phyloP scores from a whole-genome alignment of 2,329 filamentous ascomycete genomes.

The Claviceps digitariae region DNA sequence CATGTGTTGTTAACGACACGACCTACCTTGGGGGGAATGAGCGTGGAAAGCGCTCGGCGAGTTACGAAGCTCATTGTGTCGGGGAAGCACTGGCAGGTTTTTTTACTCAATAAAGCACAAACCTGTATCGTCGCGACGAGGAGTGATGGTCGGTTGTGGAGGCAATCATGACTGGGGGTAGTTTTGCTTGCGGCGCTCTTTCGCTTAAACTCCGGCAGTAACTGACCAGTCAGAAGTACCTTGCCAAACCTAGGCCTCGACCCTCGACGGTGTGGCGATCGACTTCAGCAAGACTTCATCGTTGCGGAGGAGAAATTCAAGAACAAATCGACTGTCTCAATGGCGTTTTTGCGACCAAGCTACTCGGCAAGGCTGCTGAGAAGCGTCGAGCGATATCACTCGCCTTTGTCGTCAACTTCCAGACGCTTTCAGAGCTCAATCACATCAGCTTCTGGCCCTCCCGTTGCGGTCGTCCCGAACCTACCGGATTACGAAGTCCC shows the following conservation, averaged over 20 bases:
- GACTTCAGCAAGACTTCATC: constrained; percentile 5
- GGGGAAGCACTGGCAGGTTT: constrained; percentile 11
- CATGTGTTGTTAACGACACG: background rate
- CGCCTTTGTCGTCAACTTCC: constrained; percentile 28
- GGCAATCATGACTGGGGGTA: constrained; percentile 10
- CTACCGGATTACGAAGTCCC: constrained; percentile 70
- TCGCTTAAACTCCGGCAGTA: constrained; percentile 30
- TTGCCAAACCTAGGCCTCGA: background rate
- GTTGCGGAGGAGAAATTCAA: constrained; percentile 6
- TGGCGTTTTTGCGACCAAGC: constrained; percentile 53
- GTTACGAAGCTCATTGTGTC: constrained; percentile 83
- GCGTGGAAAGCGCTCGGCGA: constrained; percentile 87
- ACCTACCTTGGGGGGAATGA: constrained; percentile 95
- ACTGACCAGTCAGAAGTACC: constrained; percentile 26
- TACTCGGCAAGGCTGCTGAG: constrained; percentile 39
- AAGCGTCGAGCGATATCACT: constrained; percentile 25
- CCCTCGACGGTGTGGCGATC: constrained; percentile 8
- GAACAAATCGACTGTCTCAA: constrained; percentile 22
- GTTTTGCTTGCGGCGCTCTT: constrained; percentile 36
- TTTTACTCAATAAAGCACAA: constrained; percentile 13
- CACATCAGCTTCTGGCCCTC: constrained; percentile 26
- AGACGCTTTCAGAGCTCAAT: constrained; percentile 42
- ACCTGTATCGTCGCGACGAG: constrained; percentile 20
- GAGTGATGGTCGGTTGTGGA: constrained; percentile 21
- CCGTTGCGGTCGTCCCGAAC: constrained; percentile 34